Evolutionary conservation across 1,284 basidiomycete species (phyloP), one percentile per base, ranked within the genome.

Genomic region (Ganoderma boninense): DNA sequence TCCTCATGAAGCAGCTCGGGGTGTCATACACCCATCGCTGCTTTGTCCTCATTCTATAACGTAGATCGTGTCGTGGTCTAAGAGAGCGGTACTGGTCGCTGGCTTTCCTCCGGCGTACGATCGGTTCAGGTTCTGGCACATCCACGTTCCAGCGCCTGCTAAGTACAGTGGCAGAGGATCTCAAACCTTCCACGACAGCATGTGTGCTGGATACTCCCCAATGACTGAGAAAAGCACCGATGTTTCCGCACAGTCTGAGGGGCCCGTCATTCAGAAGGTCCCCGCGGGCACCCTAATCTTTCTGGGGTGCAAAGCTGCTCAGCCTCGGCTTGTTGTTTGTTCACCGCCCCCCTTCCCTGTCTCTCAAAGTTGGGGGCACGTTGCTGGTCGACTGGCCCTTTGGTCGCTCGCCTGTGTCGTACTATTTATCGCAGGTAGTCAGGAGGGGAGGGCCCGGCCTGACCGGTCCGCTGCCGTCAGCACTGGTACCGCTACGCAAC

Each of bases 151-250:
- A n/a, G 6, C 11, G 18, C 20, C 20, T 14, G 29, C 18, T 20
- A 32, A 32, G 32, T 32, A 35, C 32, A 1, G 20, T 35, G 38
- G 35, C 57, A 23, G n/a, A 23, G 20, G 57, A 60, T 60, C 35
- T 20, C 35, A 23, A 60, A 60, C 57, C 57, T 40, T 60, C 35
- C 7, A 20, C 35, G 57, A 60, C 57, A 60, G 57, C 57, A 35
- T 60, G 57, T 29, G 38, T 29, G 54, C 54, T 56, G 20, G 26
- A 32, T 23, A 49, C 8, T 6, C 20, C 16, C 32, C 35, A 52
- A 14, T 26, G 57, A 23, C 18, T 20, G 11, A n/a, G 20, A 40
- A 60, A 60, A 18, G 32, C 35, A 35, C 35, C 32, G 57, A 40
- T 8, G 29, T n/a, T 40, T 60, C 35, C 35, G 4, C 38, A 40